Base-by-base conservation (phyloP, 768 basidiomycete species). In the Galerina sulciceps region DNA sequence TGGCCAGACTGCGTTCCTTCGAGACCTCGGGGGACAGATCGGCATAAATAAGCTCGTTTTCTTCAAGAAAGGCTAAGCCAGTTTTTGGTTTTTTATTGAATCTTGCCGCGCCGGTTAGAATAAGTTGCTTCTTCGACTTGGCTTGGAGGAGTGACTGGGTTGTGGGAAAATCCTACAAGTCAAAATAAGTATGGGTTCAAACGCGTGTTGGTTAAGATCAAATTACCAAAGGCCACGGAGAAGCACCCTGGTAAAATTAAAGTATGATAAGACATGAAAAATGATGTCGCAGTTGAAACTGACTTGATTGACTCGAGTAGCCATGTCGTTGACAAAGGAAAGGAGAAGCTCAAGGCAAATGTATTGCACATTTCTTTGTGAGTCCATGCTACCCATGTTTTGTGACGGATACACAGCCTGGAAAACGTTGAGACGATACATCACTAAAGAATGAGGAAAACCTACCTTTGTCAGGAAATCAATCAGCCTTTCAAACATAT, bases 51-150 rank as follows among this genome's bases (percentile, higher is more conserved):
- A 99, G 78, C n/a, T 87, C 87, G 67, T 96, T 89, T 67, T 97
- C 94, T 70, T 98, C 94, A 36, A 99, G 80, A 75, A 94, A 98
- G 2, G 93, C 83, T 23, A 99, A 73, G 0, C 95, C 97, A 36
- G 82, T 79, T 74, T 96, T 99, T 1, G 97, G 96, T 74, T 98
- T 98, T 13, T 83, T 74, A 68, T 99, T 99, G 78, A 99, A 99
- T 37, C 88, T 86, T 1, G 86, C 76, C 5, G 93, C 92, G 3
- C 94, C 96, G 0, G 89, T 82, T 48, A 96, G 75, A 31, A 97
- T 86, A 6, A 95, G 77, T 53, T 91, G 89, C 74, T 99, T 99
- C 68, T 86, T 86, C 0, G 91, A 89, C 71, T 99, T 96, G 37
- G 76, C 82, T 61, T 82, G 79, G 53, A 84, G 80, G 37, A 91